Percentiles rank a stretch among this genome's conserved stretches.
phyloP scores from a whole-genome alignment of 805 yeast species.

The Grigorovia jiainica region DNA sequence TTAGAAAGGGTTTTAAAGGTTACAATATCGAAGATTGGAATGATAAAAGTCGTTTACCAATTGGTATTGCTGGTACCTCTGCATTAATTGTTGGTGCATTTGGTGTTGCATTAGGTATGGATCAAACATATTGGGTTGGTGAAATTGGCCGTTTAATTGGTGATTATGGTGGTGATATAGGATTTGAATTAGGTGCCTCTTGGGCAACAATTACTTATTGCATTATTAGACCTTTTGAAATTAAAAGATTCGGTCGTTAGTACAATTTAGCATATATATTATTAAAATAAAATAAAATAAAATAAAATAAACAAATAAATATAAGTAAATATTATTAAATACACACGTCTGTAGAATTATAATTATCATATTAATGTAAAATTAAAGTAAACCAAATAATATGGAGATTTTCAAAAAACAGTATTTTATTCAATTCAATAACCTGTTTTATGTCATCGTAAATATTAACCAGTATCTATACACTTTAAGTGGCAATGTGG shows the following conservation, averaged over 20 bases:
- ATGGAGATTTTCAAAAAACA: too few species aligned
- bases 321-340: too few species aligned
- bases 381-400: too few species aligned
- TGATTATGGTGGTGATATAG: conserved; percentile 68
- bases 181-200: conserved; percentile 63
- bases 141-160: conserved; percentile 55
- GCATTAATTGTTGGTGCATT: conserved; percentile 78
- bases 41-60: conserved; percentile 49
- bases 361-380: too few species aligned
- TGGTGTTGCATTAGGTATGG: conserved; percentile 85
- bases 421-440: too few species aligned
- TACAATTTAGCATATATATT: background rate
- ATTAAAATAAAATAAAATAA: too few species aligned
- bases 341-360: too few species aligned
- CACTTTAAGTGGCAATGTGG: too few species aligned
- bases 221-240: conserved; percentile 53
- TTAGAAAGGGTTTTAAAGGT: conserved; percentile 50
- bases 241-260: conserved; percentile 42
- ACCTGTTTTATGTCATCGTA: too few species aligned
- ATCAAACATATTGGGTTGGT: conserved; percentile 76
- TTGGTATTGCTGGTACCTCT: conserved; percentile 67
- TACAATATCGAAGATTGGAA: conserved; percentile 57
- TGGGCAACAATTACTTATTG: conserved; percentile 57
- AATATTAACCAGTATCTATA: too few species aligned
- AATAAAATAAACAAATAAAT: too few species aligned